Percentiles rank a stretch among this genome's conserved stretches.
Evolutionary conservation across 2,329 filamentous ascomycete genomes (phyloP).

Genomic region (Diplodia mutila): DNA sequence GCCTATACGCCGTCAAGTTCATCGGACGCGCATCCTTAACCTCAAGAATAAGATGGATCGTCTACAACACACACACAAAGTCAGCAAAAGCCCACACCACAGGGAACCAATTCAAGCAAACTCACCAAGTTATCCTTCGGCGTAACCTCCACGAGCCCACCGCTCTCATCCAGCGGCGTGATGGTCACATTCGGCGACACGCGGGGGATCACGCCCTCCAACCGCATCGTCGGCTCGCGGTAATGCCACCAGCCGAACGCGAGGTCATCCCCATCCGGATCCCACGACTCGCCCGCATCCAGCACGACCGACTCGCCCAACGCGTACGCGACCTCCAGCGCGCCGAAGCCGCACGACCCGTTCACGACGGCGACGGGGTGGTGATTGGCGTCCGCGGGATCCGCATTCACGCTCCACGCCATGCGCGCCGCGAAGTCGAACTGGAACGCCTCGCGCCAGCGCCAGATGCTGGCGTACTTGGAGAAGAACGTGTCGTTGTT

Average conservation of each 20-base stretch:
- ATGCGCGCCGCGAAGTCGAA: slow-evolving; percentile 50
- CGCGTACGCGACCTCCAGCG: slow-evolving; percentile 24
- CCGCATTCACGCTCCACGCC: slow-evolving; percentile 39
- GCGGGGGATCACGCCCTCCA: slow-evolving; percentile 11
- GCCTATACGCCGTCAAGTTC: slow-evolving; percentile 27
- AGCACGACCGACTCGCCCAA: slow-evolving; percentile 27
- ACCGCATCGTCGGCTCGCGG: slow-evolving; percentile 16
- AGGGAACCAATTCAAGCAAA: not conserved
- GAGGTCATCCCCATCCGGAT: slow-evolving; percentile 30
- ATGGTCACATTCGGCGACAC: slow-evolving; percentile 23
- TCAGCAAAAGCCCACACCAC: not conserved
- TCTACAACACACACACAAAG: slow-evolving; percentile 4
- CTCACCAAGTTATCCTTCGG: slow-evolving; percentile 26
- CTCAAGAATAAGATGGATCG: slow-evolving; percentile 27
- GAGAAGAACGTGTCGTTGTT: slow-evolving; percentile 39
- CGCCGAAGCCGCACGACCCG: slow-evolving; percentile 24
- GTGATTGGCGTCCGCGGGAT: slow-evolving; percentile 26
- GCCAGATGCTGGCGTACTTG: slow-evolving; percentile 45
- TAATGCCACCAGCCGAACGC: slow-evolving; percentile 32
- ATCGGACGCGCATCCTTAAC: slow-evolving; percentile 24
- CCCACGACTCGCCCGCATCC: slow-evolving; percentile 29
- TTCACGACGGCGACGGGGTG: slow-evolving; percentile 31
- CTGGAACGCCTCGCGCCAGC: slow-evolving; percentile 48
- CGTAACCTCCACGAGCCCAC: slow-evolving; percentile 16
- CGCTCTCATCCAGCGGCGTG: not conserved